phyloP scores from a whole-genome alignment of 169 alveolate species.

The Plasmodium blacklocki region DNA sequence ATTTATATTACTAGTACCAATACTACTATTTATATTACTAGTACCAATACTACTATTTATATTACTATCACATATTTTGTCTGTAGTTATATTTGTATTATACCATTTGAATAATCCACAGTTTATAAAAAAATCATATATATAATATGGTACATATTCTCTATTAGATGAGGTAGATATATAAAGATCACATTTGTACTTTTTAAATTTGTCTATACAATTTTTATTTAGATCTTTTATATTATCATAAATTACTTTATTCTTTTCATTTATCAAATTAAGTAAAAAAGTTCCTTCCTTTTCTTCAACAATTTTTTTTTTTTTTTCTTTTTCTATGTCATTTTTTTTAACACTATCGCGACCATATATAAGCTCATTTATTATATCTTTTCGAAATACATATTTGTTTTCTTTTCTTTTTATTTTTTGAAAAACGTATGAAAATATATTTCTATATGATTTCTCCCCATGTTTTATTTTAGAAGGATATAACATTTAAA shows the following conservation, averaged over 20 bases:
- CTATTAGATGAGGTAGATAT: conserved; percentile 64
- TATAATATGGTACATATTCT: conserved; percentile 67
- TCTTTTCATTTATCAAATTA: conserved; percentile 35
- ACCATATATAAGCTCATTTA: no score
- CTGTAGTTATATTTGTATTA: neutral
- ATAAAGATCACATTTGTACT: conserved; percentile 20
- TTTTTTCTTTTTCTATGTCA: neutral
- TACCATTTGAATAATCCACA: neutral
- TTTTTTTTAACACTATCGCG: neutral
- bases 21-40: no score
- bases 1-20: no score
- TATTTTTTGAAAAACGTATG: no score
- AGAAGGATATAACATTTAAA: no score
- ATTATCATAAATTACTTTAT: conserved; percentile 49
- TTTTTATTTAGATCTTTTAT: conserved; percentile 19
- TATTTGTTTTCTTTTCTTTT: no score
- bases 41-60: no score
- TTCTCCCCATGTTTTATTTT: no score
- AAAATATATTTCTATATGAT: no score
- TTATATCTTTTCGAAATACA: no score
- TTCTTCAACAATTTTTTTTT: neutral
- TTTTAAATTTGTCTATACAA: conserved; percentile 35
- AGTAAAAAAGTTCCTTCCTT: neutral
- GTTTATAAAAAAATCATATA: conserved; percentile 43
- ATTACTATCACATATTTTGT: neutral